phyloP scores from a whole-genome alignment of 208 protist species.

The Novymonas esmeraldas region DNA sequence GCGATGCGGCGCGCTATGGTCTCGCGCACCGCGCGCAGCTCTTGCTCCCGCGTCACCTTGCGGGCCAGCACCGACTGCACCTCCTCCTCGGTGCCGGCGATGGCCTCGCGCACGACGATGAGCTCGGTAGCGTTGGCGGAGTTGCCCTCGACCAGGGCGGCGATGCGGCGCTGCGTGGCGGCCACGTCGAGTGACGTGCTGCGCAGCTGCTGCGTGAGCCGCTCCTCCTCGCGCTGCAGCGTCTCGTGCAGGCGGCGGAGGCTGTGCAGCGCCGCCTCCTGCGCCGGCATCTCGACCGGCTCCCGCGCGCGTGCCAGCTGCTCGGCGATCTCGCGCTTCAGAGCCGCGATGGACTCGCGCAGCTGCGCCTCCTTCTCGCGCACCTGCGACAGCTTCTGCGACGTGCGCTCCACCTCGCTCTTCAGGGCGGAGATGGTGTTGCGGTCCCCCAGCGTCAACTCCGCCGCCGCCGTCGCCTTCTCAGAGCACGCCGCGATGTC shows the following conservation, averaged over 20 bases:
- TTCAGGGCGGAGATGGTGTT: slow-evolving; percentile 94
- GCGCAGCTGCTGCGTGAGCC: slow-evolving; percentile 54
- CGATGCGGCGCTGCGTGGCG: slow-evolving; percentile 48
- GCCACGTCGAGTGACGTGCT: slow-evolving; percentile 55
- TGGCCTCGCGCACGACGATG: slow-evolving; percentile 35
- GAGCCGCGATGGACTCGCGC: slow-evolving; percentile 92
- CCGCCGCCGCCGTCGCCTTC: slow-evolving; percentile 94
- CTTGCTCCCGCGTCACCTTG: slow-evolving; percentile 83
- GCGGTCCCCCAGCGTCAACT: slow-evolving; percentile 95
- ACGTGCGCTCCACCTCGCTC: slow-evolving; percentile 94
- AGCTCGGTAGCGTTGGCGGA: slow-evolving; percentile 56
- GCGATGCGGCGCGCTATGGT: slow-evolving; percentile 47
- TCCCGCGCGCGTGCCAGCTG: slow-evolving; percentile 90
- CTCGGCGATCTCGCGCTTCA: slow-evolving; percentile 95
- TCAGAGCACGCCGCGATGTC: slow-evolving; percentile 95
- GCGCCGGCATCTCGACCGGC: slow-evolving; percentile 86
- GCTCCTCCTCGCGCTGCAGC: slow-evolving; percentile 93
- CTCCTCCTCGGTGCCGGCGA: slow-evolving; percentile 61
- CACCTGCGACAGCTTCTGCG: slow-evolving; percentile 91
- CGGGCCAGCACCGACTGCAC: slow-evolving; percentile 50
- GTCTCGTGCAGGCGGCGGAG: slow-evolving; percentile 91
- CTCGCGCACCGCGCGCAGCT: slow-evolving; percentile 70
- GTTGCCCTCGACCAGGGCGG: slow-evolving; percentile 52
- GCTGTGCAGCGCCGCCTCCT: slow-evolving; percentile 95
- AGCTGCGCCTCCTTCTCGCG: slow-evolving; percentile 94